Evolutionary conservation across 2,329 filamentous ascomycete genomes (phyloP), one percentile per base, ranked within the genome.

Genomic region (Triangularia setosa): DNA sequence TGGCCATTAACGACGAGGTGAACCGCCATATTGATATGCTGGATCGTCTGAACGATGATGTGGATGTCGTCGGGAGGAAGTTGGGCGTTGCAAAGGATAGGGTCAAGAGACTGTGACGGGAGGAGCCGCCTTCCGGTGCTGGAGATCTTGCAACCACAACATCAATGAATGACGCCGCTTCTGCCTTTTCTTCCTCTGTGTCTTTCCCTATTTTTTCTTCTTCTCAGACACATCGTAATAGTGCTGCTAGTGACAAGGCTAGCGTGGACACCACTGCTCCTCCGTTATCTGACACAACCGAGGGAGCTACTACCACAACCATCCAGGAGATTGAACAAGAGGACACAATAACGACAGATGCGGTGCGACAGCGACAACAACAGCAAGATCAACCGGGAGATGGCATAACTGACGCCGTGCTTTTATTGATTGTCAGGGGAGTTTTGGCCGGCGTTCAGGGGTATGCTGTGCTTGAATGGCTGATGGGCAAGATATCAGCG

Each of bases 1-100:
- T 91, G 56, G 83, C 87, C 63, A 93, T 95, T 72, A 84, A 91
- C 68, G 84, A 88, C 58, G 91, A 94, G 79, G 82, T 93, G 63
- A 84, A 87, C 61, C 77, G 85, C 69, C 90, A 94, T 79, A 90
- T 87, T 62, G 83, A 86, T 74, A 85, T 92, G 84, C 79, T 95
- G 28, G 83, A 86, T 12, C 76, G 86, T 69, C 73, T 93, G 66
- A 87, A 89, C 67, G 80, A 87, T 62, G 89, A 93, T 75, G 83
- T 84, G 2, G 86, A 88, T 66, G 80, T 88, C 5, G 80, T 92
- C 16, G 81, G 83, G 53, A 83, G 83, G 66, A 94, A 94, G 82
- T 77, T 93, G 63, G 81, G 83, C 66, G 85, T 93, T 65, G 90
- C 88, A n/a, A 92, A 90, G 79, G 87, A 87, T 71, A 83, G 90